Evolutionary conservation across 108 stramenopile genomes (phyloP), one percentile per base, ranked within the genome.

Genomic region (Nannochloropsis salina): DNA sequence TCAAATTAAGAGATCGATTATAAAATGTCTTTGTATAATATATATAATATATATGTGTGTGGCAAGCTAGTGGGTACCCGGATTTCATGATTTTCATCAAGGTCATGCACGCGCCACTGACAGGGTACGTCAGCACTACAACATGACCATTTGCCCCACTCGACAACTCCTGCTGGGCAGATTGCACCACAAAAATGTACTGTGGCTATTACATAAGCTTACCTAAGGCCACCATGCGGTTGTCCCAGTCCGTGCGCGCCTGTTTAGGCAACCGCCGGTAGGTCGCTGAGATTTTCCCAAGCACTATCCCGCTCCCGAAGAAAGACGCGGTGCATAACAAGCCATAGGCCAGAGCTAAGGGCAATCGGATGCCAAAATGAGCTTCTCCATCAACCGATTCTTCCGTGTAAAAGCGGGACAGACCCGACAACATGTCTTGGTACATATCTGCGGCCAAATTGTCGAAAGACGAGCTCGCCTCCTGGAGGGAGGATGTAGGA

Each of bases 181-280:
- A 31, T 31, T 31, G 31, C 31, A 31, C 31, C 31, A 31, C 31
- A 31, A 31, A 31, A 31, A 31, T 31, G 31, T 31, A 31, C 0
- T 31, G 31, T 31, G 31, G 1, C 31, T 31, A 31, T 31, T 31
- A 31, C 1, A 31, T 31, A 31, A 31, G 31, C 31, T 31, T 74
- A 74, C 61, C 61, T 74, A 74, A 6, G 8, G 61, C 61, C 61
- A 74, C 61, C 61, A 74, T 74, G 61, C 61, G 61, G 6, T 74
- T 74, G 61, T 74, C 61, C 61, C 61, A 74, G 61, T 74, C 61
- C 61, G 61, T 74, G 2, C 61, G 61, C 20, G 61, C 61, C 61
- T 74, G 61, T n/a, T 74, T 74, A n/a, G 61, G 61, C 61, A 74
- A 74, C 20, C 61, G 61, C 61, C 61, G 61, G 8, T 74, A 74